Evolutionary conservation across 805 yeast genomes (phyloP).

Genomic region (Starmerella stellata): DNA sequence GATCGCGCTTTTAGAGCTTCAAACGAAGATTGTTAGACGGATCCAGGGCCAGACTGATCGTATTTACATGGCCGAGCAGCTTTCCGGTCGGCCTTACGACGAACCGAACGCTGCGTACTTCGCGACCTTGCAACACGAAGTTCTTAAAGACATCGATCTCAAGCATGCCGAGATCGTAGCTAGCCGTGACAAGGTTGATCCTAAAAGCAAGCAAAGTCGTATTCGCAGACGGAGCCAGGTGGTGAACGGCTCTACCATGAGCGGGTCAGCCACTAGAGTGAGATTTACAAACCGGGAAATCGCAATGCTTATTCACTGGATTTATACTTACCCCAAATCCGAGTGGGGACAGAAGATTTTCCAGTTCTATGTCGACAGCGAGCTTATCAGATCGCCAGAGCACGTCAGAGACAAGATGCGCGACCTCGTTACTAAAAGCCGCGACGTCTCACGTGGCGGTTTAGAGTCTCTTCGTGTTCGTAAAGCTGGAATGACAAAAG

Average conservation of each 20-base stretch:
- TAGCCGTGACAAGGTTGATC: constrained; percentile 13
- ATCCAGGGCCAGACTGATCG: constrained; percentile 17
- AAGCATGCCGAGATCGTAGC: constrained; percentile 11
- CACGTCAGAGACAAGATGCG: constrained; percentile 15
- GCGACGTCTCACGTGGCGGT: constrained; percentile 9
- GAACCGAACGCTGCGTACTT: constrained; percentile 5
- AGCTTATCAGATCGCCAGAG: constrained; percentile 10
- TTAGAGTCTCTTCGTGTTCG: constrained; percentile 8
- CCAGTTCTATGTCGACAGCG: constrained; percentile 8
- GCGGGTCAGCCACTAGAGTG: constrained; percentile 15
- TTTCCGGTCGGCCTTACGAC: constrained; percentile 10
- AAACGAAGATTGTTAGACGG: constrained; percentile 13
- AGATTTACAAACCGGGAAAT: constrained; percentile 15
- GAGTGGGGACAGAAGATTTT: constrained; percentile 10
- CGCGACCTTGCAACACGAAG: constrained; percentile 6
- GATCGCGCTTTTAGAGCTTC: constrained; percentile 13
- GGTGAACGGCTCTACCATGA: constrained; percentile 12
- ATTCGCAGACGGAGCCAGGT: constrained; percentile 14
- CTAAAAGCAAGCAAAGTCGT: constrained; percentile 11
- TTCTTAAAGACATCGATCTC: constrained; percentile 8
- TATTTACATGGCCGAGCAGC: constrained; percentile 13
- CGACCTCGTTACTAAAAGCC: constrained; percentile 8
- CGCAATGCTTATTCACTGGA: constrained; percentile 14
- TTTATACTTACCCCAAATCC: constrained; percentile 9
- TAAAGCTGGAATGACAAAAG: constrained; percentile 3